A percentile compares a stretch with the other conserved stretches of the same genome.
phyloP scores from a whole-genome alignment of 257 asterid species.

The Echites panduratus region DNA sequence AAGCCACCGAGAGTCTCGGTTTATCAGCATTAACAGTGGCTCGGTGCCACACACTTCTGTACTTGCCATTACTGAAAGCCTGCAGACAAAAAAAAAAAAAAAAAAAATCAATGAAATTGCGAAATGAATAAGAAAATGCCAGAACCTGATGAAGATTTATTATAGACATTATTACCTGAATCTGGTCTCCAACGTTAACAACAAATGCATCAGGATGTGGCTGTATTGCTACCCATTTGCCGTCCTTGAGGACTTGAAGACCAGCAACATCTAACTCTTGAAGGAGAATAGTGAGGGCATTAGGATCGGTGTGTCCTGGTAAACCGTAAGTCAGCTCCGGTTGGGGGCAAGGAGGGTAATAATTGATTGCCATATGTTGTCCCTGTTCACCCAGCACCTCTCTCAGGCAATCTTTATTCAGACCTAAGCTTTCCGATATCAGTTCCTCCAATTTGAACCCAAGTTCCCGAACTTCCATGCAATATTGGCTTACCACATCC shows the following conservation, averaged over 20 bases:
- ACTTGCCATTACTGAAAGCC: constrained; percentile 82
- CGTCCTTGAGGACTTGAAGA: constrained; percentile 75
- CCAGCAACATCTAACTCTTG: constrained; percentile 74
- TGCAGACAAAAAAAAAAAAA: constrained; percentile 15
- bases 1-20: constrained; percentile 73
- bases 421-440: constrained; percentile 74
- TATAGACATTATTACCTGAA: constrained; percentile 52
- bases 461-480: constrained; percentile 50
- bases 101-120: too few species aligned
- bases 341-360: constrained; percentile 83
- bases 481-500: constrained; percentile 53
- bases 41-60: constrained; percentile 87
- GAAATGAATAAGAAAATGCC: not conserved
- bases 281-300: constrained; percentile 79
- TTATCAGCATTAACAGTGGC: constrained; percentile 65
- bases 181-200: constrained; percentile 76
- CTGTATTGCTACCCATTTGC: constrained; percentile 68
- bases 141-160: too few species aligned
- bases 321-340: constrained; percentile 82
- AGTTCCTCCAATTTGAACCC: constrained; percentile 61
- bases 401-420: constrained; percentile 50
- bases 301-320: constrained; percentile 88
- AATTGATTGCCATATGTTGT: constrained; percentile 89
- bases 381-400: constrained; percentile 70
- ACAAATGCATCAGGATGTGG: constrained; percentile 77